Evolutionary conservation across 495 filamentous ascomycete genomes (phyloP).

Genomic region (Aspergillus olivimuriae): DNA sequence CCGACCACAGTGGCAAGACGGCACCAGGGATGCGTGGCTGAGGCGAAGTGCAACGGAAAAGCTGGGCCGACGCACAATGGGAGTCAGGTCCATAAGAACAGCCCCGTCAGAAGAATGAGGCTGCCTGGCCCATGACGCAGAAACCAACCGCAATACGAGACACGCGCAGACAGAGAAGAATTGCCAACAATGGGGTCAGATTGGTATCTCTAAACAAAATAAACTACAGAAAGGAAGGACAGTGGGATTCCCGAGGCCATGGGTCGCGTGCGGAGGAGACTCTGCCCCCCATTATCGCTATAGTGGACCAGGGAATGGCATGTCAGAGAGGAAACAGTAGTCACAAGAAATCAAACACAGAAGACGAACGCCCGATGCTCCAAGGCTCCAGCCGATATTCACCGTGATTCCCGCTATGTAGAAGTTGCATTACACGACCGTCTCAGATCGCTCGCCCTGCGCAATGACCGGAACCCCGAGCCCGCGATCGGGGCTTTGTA

Average conservation of each 20-base stretch:
- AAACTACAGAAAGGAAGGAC: background rate
- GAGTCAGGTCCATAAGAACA: too few relatives aligned
- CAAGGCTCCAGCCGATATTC: conserved; percentile 9
- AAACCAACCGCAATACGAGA: conserved; percentile 4
- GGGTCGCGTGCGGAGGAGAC: too few relatives aligned
- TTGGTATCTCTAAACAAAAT: conserved; percentile 21
- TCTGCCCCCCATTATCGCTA: too few relatives aligned
- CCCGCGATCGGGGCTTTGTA: conserved; percentile 91
- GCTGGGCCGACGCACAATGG: background rate
- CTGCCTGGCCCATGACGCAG: conserved; percentile 11
- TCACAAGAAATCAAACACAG: conserved; percentile 8
- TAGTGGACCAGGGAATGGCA: too few relatives aligned
- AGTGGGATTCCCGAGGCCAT: conserved; percentile 3
- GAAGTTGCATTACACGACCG: conserved; percentile 55
- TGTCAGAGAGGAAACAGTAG: conserved; percentile 12
- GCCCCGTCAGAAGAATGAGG: conserved; percentile 4
- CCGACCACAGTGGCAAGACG: too few relatives aligned
- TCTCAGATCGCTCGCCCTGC: conserved; percentile 76
- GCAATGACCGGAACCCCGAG: conserved; percentile 83
- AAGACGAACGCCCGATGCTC: conserved; percentile 15
- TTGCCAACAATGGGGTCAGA: background rate
- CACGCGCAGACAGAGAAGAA: background rate
- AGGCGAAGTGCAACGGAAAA: too few relatives aligned
- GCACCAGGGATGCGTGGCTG: too few relatives aligned
- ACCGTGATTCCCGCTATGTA: background rate